Base-by-base conservation (phyloP, 805 yeast species). In the Teunomyces tritomae region DNA sequence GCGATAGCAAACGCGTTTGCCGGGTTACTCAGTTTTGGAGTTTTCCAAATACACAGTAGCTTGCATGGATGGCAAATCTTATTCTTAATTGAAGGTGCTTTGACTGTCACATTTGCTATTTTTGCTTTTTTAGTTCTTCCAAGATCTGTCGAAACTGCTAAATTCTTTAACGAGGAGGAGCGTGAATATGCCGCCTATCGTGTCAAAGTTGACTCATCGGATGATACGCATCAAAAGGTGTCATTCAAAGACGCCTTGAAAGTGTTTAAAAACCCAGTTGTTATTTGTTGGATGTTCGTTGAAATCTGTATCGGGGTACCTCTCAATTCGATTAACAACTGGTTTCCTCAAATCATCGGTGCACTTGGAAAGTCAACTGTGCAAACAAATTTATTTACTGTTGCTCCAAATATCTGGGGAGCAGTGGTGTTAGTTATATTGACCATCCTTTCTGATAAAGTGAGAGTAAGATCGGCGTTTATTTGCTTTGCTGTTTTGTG, bases 291-390 rank as follows among this genome's bases (percentile, higher is more conserved):
- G 80, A 59, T 76, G 64, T 57, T 74, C 24, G 63, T 64, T 32
- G 79, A 76, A 62, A 58, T 76, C 39, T 62, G 70, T 35, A 67
- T 76, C 40, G 80, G 79, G 46, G 80, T 76, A 20, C 80, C 80
- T 2, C 58, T 76, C 29, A 74, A 73, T 49, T 73, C 78, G n/a
- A 67, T 73, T 49, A 70, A 71, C 47, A 74, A 72, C 56, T 74
- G 78, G 78, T 73, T 76, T 51, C 80, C 81, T 3, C 80, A 75
- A 53, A 71, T 71, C 49, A 62, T 71, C 44, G 59, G 57, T 26
- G 59, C 61, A 10, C 57, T 71, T 36, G 76, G 75, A 13, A 68
- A 69, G 44, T 70, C 74, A 2, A 62, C 72, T 1, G 74, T 71
- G 13, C 63, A 65, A 57, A 71, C 76, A 11, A 70, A 71, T 50